Base-by-base conservation (phyloP, 1,284 basidiomycete genomes). In the Acaromyces ingoldii region DNA sequence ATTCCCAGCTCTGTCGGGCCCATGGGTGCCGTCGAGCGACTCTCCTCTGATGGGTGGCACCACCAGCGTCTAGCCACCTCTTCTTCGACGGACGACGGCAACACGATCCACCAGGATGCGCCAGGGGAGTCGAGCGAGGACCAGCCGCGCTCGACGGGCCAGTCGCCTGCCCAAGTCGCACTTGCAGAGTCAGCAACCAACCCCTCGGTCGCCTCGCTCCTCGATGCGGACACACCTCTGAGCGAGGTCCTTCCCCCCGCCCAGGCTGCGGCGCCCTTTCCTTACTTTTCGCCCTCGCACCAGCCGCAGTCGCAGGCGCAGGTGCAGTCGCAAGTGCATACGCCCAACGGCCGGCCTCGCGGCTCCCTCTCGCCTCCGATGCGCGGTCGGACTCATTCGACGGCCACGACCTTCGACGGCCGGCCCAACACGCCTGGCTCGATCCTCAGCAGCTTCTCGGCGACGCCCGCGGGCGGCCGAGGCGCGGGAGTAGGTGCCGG, bases 391-490 rank as follows among this genome's bases (percentile, higher is more conserved):
- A 37, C 40, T 31, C 21, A 22, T 6, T 51, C 49, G 6, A 13
- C 31, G 25, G 39, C 43, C 11, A 46, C 49, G 15, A 22, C 19
- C 21, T 36, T 36, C 7, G 58, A 63, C 15, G 55, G 53, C 6
- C 55, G 57, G 3, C 63, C 65, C 6, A 42, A 38, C 31, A 69
- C 66, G 6, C 66, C 66, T 19, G 66, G 64, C n/a, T 65, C 63
- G 15, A 58, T 66, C 26, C 38, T 66, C 17, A 64, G 63, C 45
- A 57, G 53, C 11, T 56, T 60, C 51, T 53, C 63, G 43, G n/a
- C n/a, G n/a, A n/a, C n/a, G n/a, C n/a, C n/a, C n/a, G n/a, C n/a
- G n/a, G n/a, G n/a, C n/a, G n/a, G n/a, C n/a, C n/a, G n/a, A n/a
- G 36, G 36, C 17, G 36, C 36, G 24, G 36, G 36, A 17, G 24